Evolutionary conservation across 306 rosid genomes (phyloP).

Genomic region (Prunus dulcis): DNA sequence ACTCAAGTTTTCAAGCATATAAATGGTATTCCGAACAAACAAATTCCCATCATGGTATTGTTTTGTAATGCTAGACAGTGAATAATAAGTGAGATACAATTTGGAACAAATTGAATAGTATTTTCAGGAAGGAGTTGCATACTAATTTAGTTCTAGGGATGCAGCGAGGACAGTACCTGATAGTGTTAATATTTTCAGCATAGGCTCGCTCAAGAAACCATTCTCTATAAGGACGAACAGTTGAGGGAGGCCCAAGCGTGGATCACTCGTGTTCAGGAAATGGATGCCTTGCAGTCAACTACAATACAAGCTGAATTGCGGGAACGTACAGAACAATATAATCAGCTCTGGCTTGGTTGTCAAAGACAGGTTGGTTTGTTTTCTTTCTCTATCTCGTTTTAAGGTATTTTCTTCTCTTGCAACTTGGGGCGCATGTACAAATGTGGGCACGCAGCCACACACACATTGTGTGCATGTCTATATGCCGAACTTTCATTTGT

Average conservation of each 20-base stretch:
- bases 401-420: neutral
- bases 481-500: neutral
- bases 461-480: neutral
- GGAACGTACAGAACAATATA: constrained; percentile 89
- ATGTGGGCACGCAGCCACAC: neutral
- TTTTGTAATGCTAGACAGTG: neutral
- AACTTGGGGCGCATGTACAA: neutral
- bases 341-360: constrained; percentile 89
- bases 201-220: constrained; percentile 83
- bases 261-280: constrained; percentile 88
- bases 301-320: constrained; percentile 88
- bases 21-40: neutral
- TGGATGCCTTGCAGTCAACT: constrained; percentile 87
- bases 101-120: neutral
- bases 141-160: neutral
- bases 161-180: constrained; percentile 1
- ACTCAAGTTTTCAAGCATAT: neutral
- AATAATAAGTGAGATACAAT: neutral
- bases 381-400: constrained; percentile 2
- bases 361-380: constrained; percentile 81
- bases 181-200: constrained; percentile 59
- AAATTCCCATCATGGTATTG: neutral
- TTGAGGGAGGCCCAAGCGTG: constrained; percentile 94
- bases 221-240: constrained; percentile 84
- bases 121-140: constrained; percentile 1